Evolutionary conservation across 495 filamentous ascomycete species (phyloP).

Genomic region (Hypoxylon perforatum): DNA sequence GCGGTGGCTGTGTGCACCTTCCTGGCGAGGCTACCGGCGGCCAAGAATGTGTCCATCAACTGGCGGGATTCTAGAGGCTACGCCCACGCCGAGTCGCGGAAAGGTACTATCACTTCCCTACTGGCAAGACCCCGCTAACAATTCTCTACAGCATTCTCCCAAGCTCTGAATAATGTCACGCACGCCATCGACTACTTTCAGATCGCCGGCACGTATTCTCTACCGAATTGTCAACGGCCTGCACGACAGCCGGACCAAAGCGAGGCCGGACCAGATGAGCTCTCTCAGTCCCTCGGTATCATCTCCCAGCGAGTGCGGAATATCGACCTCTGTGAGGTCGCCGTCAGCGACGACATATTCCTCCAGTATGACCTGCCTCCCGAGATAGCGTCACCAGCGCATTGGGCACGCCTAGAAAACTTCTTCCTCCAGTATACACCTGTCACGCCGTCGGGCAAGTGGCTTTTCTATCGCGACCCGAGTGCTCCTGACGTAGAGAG

Average conservation of each 20-base stretch:
- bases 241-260: not conserved
- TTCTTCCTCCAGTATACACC: not conserved
- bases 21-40: not conserved
- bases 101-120: not conserved
- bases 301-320: not conserved
- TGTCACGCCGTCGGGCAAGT: not conserved
- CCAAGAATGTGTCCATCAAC: not conserved
- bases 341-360: not conserved
- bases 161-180: not conserved
- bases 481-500: not conserved
- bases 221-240: not conserved
- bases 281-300: not conserved
- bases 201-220: not conserved
- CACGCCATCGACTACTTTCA: not conserved
- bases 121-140: not conserved
- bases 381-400: not conserved
- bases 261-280: not conserved
- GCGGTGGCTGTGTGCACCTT: not conserved
- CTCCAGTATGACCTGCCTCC: not conserved
- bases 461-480: not conserved
- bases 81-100: not conserved
- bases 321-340: not conserved
- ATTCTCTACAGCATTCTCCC: not conserved
- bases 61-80: not conserved
- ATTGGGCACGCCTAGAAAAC: not conserved